phyloP scores from a whole-genome alignment of 2,329 filamentous ascomycete genomes.

The Hymenoscyphus infarciens region DNA sequence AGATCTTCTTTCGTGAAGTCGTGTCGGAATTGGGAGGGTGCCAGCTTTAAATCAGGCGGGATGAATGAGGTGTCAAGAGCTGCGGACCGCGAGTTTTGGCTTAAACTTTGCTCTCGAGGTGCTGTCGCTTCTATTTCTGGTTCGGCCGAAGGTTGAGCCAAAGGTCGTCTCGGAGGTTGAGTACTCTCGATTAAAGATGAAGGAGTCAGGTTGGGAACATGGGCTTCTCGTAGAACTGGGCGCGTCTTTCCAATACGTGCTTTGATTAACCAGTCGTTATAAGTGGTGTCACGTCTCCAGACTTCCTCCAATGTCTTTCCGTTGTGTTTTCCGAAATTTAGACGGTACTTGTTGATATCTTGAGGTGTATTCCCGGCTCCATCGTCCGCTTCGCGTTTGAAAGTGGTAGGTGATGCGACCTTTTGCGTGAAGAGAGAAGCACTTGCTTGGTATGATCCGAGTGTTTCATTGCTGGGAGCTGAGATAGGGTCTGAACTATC shows the following conservation, averaged over 20 bases:
- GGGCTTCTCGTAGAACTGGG: not conserved
- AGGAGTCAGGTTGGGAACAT: not conserved
- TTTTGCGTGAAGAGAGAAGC: not conserved
- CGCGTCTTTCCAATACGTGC: not conserved
- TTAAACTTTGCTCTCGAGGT: too few relatives aligned
- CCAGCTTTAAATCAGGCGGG: not conserved
- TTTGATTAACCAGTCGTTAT: not conserved
- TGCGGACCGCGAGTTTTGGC: too few relatives aligned
- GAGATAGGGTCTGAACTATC: not conserved
- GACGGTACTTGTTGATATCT: not conserved
- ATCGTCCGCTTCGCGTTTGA: not conserved
- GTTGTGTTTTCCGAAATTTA: not conserved
- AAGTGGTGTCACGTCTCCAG: not conserved
- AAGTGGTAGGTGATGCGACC: not conserved
- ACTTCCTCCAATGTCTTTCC: not conserved
- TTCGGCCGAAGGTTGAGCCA: too few relatives aligned
- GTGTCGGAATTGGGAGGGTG: not conserved
- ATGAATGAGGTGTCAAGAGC: too few relatives aligned
- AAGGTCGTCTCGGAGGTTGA: too few relatives aligned
- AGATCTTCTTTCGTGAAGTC: too few relatives aligned
- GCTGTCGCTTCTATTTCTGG: too few relatives aligned
- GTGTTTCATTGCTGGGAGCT: not conserved
- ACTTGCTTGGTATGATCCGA: not conserved
- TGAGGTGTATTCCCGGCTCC: not conserved
- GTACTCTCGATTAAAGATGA: too few relatives aligned